phyloP scores from a whole-genome alignment of 495 filamentous ascomycete genomes.

The Talaromyces liani region DNA sequence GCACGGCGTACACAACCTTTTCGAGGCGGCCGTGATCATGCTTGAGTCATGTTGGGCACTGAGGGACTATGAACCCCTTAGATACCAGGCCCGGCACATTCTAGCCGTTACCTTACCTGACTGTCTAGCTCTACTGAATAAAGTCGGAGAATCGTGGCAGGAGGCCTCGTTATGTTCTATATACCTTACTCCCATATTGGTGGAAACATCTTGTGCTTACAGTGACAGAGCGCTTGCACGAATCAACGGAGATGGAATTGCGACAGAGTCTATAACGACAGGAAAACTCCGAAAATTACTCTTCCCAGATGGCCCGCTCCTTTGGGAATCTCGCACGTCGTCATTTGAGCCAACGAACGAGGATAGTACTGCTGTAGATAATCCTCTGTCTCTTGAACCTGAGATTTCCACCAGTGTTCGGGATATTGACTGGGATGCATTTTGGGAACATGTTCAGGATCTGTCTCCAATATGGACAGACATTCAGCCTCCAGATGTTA shows the following conservation, averaged over 20 bases:
- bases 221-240: not conserved
- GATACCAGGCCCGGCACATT: not conserved
- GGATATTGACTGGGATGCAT: not conserved
- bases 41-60: not conserved
- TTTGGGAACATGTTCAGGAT: not conserved
- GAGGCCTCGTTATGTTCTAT: not conserved
- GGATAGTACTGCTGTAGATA: not conserved
- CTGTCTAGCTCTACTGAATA: not conserved
- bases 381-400: not conserved
- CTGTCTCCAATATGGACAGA: not conserved
- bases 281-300: not conserved
- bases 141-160: not conserved
- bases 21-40: not conserved
- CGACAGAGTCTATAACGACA: not conserved
- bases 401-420: not conserved
- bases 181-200: not conserved
- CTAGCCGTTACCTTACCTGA: not conserved
- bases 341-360: not conserved
- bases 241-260: not conserved
- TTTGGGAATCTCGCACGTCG: not conserved
- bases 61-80: not conserved
- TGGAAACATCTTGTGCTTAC: not conserved
- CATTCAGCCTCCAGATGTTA: not conserved
- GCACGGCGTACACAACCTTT: constrained; percentile 1
- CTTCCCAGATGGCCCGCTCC: not conserved